Evolutionary conservation across 192 early-diverging fungal genomes (phyloP), one percentile per base, ranked within the genome.

Genomic region (Haplosporangium gracile): DNA sequence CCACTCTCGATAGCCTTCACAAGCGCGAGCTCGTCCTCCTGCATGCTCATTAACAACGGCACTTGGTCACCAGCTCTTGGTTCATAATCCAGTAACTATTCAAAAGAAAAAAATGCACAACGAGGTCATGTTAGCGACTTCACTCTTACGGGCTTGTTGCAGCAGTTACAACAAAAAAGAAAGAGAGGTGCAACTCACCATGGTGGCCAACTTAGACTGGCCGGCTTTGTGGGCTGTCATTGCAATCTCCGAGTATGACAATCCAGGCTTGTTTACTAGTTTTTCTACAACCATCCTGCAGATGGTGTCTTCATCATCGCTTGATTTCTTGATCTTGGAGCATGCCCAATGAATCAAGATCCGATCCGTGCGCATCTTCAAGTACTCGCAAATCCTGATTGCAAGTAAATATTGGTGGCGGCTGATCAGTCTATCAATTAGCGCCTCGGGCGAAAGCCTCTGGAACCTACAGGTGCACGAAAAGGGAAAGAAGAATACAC

Each of bases 271-370:
- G 24, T 94, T 89, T 16, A 92, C 91, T 0, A 99, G 90, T 45
- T 97, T 95, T 8, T 96, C 95, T 22, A 96, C 92, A 55, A 99
- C 94, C 51, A 94, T 82, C 24, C 93, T 90, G 73, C 94, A 96
- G 26, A 98, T 90, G 1, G 94, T 93, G 55, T 99, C 97, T 57
- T 99, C 98, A 81, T 98, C 96, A 29, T 97, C 94, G 5, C 93
- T 92, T 1, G 96, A 93, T 15, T 92, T 89, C 74, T 95, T 96
- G 74, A 97, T 98, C 93, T 99, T 98, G 72, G 96, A 93, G 76
- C 99, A 97, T 1, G 98, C 99, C 99, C 99, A 99, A 81, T 98
- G 96, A 65, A 98, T 95, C 26, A 97, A 88, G 20, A 99, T 95
- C 43, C 95, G 91, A 77, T 97, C 96, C 0, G 92, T 90, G 22